phyloP scores from a whole-genome alignment of 768 basidiomycete species.

The Suillus fuscotomentosus region DNA sequence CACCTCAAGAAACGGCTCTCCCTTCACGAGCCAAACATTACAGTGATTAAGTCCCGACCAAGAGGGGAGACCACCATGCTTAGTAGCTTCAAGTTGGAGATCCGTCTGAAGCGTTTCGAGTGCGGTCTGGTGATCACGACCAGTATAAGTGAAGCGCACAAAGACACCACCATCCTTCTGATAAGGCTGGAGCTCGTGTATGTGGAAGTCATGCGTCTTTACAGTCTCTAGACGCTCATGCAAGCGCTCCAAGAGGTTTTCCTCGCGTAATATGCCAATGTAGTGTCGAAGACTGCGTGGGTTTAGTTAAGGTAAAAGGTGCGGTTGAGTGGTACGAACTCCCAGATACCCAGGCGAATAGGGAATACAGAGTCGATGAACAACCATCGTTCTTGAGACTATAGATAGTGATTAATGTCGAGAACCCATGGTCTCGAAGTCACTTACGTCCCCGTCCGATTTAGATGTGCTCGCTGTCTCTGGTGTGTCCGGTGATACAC shows the following conservation, averaged over 20 bases:
- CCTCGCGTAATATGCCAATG: slow-evolving; percentile 58
- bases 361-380: slow-evolving; percentile 83
- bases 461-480: slow-evolving; percentile 18
- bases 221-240: slow-evolving; percentile 48
- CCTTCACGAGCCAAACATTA: slow-evolving; percentile 70
- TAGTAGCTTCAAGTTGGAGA: slow-evolving; percentile 41
- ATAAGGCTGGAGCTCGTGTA: slow-evolving; percentile 63
- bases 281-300: slow-evolving; percentile 59
- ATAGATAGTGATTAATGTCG: not conserved
- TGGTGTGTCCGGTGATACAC: not conserved
- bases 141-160: slow-evolving; percentile 64
- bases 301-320: slow-evolving; percentile 7
- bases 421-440: not conserved
- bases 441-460: not conserved
- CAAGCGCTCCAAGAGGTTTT: slow-evolving; percentile 52
- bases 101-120: slow-evolving; percentile 48
- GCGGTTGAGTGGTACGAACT: slow-evolving; percentile 45
- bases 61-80: slow-evolving; percentile 58
- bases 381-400: slow-evolving; percentile 53
- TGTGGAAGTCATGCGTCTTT: slow-evolving; percentile 53
- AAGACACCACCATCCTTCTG: slow-evolving; percentile 87
- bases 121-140: slow-evolving; percentile 36
- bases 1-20: slow-evolving; percentile 82
- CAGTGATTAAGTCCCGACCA: slow-evolving; percentile 57
- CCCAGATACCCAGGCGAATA: slow-evolving; percentile 65